Evolutionary conservation across 495 filamentous ascomycete species (phyloP), one percentile per base, ranked within the genome.

Genomic region (Astrothelium macrocarpum): DNA sequence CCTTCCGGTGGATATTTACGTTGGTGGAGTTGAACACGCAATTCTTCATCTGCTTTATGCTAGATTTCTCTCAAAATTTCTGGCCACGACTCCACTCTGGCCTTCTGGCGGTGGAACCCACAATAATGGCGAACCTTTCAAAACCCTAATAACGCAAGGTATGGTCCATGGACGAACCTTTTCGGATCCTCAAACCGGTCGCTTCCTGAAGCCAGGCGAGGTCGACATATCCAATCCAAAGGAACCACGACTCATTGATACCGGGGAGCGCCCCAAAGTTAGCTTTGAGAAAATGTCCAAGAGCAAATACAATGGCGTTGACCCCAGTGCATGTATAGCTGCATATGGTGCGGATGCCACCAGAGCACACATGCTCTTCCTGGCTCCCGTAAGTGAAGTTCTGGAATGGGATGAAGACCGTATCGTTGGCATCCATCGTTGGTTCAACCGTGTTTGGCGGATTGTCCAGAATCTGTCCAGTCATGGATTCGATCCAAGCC

Each of bases 251-350:
- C 80, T 91, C 42, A 78, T 79, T 45, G 79, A 79, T 0, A 86
- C 85, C 1, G 81, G 81, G 25, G 71, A 82, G 53, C 69, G 69
- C 0, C 84, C 88, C 2, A 80, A 72, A 12, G 70, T 91, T 32
- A 85, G 83, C 0, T 95, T 83, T 63, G 90, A 96, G 74, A 96
- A 96, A 68, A 96, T 96, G 91, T 92, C 88, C n/a, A 96, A 96
- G 74, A 93, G 89, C 63, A 96, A 96, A 70, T 80, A 94, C 75
- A 96, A 96, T 70, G 91, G 91, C 32, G 88, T 95, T n/a, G 90
- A 95, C 69, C 91, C 91, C 0, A 82, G 80, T 0, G 73, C 69
- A 0, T 89, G 88, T 65, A 88, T 91, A 46, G 70, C 77, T 0
- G 84, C 82, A 62, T 87, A 92, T 65, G 90, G 91, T 23, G 88